Base-by-base conservation (phyloP, 768 basidiomycete genomes). In the Asterophora lycoperdoides region DNA sequence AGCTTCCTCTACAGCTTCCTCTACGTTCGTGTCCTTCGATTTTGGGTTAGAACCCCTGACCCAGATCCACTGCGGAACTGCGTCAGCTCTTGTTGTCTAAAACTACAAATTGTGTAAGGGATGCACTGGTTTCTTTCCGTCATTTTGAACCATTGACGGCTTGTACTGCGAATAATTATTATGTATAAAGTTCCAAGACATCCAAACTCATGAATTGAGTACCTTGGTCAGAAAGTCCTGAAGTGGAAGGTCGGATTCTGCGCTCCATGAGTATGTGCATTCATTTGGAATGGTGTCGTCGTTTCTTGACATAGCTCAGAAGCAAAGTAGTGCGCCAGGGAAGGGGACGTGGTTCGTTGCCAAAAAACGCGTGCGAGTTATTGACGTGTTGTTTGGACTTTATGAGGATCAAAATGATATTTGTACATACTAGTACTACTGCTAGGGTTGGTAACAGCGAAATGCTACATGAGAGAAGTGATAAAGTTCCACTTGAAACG, bases 131-230 rank as follows among this genome's bases (percentile, higher is more conserved):
- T 86, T 88, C 0, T 73, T 83, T 4, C 86, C 86, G 49, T 88
- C 83, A 59, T 89, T 79, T 55, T 85, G 79, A 8, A 87, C 81
- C 84, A 88, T 83, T 14, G 85, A 87, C 1, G 87, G 86, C 44
- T 74, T 83, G 54, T 79, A 86, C 85, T 88, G 52, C 10, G 44
- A 19, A 46, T 17, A 19, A 23, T 46, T 35, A 6, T 23, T 23
- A 6, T 23, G 23, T 6, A 23, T 23, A 6, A 14, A 23, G 15
- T 45, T 17, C 48, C 37, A 50, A 14, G 26, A 15, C 20, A 28
- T 15, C 11, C 1, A 36, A 42, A 19, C 15, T 45, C 33, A 14
- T 34, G 11, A 8, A 18, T 26, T 19, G 13, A 20, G 32, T 55
- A 77, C 84, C 67, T 86, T 84, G 32, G 61, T 62, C 44, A 83